Base-by-base conservation (phyloP, 768 basidiomycete genomes). In the Pisolithus marmoratus region DNA sequence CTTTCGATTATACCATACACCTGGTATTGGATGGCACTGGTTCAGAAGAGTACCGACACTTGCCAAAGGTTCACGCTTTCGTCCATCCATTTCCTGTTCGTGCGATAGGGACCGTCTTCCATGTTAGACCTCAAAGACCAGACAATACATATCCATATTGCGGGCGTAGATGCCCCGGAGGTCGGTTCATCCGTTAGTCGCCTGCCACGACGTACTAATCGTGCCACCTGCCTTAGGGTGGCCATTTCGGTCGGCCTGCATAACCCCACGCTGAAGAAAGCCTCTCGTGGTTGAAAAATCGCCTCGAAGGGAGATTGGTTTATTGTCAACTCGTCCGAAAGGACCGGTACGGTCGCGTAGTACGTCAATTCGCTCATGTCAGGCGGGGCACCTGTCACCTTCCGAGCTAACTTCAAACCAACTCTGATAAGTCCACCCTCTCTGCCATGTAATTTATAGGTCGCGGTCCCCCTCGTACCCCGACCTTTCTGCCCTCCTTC, bases 81-180 rank as follows among this genome's bases (percentile, higher is more conserved):
- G 19, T 9, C 2, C n/a, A 15, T 43, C 19, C 8, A 24, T 11
- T 40, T 22, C 23, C 1, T 20, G 20, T 8, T 26, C 38, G 27
- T 52, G 24, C 23, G 15, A 41, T 12, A 19, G 40, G 9, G n/a
- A 23, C 29, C 11, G 29, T 29, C 29, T 11, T 29, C 29, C 29
- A 3, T 46, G 24, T 44, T 48, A 91, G 92, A 81, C 0, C 73
- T 94, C 44, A 88, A 81, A 63, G 80, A 85, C 54, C 72, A 91
- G 58, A 96, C 94, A 2, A 74, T 97, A 17, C 86, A 90, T 60
- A 82, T 98, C 26, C 83, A 94, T 14, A 81, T 98, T 26, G 90
- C 90, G 14, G 94, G 91, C 0, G 83, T 93, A 5, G 94, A 98
- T 63, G 94, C 94, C 1, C 94, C 94, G 0, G 94, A 98, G 75